These are phyloP conservation scores for Anthracocystis setariae DNA, from an alignment of 1,284 basidiomycete species.

Conservation along the genomic window DNA sequence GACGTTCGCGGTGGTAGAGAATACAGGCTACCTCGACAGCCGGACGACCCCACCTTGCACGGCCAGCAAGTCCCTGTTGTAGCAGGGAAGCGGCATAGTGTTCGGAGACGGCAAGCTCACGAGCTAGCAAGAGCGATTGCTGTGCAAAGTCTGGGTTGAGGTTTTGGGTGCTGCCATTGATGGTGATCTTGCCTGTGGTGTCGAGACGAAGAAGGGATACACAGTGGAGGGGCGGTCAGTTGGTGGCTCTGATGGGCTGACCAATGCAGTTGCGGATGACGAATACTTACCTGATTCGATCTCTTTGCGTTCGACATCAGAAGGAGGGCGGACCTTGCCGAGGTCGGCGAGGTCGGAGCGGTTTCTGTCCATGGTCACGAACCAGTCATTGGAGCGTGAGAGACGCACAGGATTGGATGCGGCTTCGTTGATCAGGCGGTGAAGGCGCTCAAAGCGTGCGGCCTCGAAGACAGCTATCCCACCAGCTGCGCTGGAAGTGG, in stretches of 20 bases:
- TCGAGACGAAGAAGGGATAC: not conserved
- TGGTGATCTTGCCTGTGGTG: slow-evolving; percentile 56
- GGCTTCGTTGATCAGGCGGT: slow-evolving; percentile 53
- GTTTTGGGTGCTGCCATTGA: slow-evolving; percentile 54
- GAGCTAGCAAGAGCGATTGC: slow-evolving; percentile 59
- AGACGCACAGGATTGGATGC: slow-evolving; percentile 45
- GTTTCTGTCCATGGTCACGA: slow-evolving; percentile 60
- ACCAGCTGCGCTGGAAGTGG: slow-evolving; percentile 20
- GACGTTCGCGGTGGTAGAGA: slow-evolving; percentile 62
- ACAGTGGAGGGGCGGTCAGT: too few relatives aligned
- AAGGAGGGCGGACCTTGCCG: slow-evolving; percentile 50
- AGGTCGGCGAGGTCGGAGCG: slow-evolving; percentile 58
- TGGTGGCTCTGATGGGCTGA: too few relatives aligned
- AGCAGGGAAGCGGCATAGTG: slow-evolving; percentile 64
- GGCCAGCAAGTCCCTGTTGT: slow-evolving; percentile 58
- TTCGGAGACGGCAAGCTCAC: slow-evolving; percentile 61
- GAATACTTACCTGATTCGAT: slow-evolving; percentile 55
- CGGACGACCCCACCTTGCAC: slow-evolving; percentile 59
- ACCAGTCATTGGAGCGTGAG: slow-evolving; percentile 60
- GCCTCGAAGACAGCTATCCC: slow-evolving; percentile 57
- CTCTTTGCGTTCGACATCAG: slow-evolving; percentile 62
- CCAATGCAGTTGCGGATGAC: not conserved
- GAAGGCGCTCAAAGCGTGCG: slow-evolving; percentile 60
- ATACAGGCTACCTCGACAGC: slow-evolving; percentile 63
- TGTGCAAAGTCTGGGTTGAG: slow-evolving; percentile 65